Evolutionary conservation across 495 filamentous ascomycete genomes (phyloP), one percentile per base, ranked within the genome.

Genomic region (Glonium stellatum): DNA sequence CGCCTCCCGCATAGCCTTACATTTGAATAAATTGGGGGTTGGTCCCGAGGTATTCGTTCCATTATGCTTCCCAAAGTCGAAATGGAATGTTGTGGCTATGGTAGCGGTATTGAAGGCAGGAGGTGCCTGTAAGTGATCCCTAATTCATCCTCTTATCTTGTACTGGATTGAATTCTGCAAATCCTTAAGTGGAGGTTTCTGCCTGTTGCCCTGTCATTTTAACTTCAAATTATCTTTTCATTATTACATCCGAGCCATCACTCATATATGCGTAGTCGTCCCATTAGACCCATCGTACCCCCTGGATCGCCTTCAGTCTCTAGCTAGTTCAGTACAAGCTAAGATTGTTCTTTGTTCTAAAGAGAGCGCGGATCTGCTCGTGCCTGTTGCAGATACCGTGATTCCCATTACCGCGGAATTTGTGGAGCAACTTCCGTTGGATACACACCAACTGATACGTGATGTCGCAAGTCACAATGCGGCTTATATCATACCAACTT

Each of bases 221-320:
- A n/a, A n/a, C n/a, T n/a, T n/a, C n/a, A n/a, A n/a, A n/a, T n/a
- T n/a, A n/a, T n/a, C n/a, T n/a, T n/a, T n/a, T n/a, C n/a, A n/a
- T n/a, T n/a, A n/a, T n/a, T n/a, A n/a, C n/a, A n/a, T n/a, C n/a
- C n/a, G n/a, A n/a, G n/a, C n/a, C n/a, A n/a, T n/a, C n/a, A n/a
- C n/a, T n/a, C n/a, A n/a, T n/a, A n/a, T n/a, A n/a, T n/a, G n/a
- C n/a, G n/a, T n/a, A n/a, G n/a, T n/a, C 64, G 78, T 84, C 1
- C 78, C 76, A 0, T 68, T 88, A 6, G 83, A 87, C 64, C 77
- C 80, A 15, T 70, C 72, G 0, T 76, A 84, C 46, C 84, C 86
- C 0, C 72, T 79, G 57, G 74, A 75, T 8, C 76, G 85, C 12
- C 69, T 85, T 19, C 68, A 75, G 31, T 76, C 71, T 51, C 77